Evolutionary conservation across 495 filamentous ascomycete genomes (phyloP).

Genomic region (Evansstolkia leycettana): DNA sequence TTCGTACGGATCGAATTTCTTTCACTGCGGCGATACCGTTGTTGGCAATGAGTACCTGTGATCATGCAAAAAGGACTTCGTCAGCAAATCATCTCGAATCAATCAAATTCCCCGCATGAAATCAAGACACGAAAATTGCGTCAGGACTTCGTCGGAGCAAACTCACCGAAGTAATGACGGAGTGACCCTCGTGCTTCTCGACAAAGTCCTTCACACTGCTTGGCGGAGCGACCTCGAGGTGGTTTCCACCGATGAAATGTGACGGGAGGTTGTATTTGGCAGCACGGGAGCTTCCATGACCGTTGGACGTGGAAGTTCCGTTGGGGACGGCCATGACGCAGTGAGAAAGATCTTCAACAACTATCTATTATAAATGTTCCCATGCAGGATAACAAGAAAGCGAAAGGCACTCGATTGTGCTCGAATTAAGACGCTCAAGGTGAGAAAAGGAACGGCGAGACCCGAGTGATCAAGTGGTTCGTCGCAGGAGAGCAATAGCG

Average conservation of each 20-base stretch:
- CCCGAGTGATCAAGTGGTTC: no score
- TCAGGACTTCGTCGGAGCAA: not conserved
- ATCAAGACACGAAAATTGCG: not conserved
- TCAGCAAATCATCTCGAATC: not conserved
- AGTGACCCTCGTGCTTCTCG: constrained; percentile 78
- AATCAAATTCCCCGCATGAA: not conserved
- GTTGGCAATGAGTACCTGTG: constrained; percentile 93
- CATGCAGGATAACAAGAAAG: constrained; percentile 8
- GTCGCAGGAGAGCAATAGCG: no score
- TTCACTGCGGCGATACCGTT: constrained; percentile 99
- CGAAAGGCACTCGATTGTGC: no score
- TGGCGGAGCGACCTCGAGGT: constrained; percentile 61
- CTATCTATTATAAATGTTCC: constrained; percentile 15
- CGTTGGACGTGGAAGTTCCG: constrained; percentile 32
- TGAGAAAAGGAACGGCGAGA: constrained; percentile 3
- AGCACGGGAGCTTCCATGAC: constrained; percentile 46
- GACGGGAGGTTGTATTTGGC: constrained; percentile 68
- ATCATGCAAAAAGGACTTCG: not conserved
- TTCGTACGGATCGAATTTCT: constrained; percentile 94
- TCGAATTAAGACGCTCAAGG: not conserved
- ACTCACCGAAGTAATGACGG: constrained; percentile 90
- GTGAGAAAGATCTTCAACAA: constrained; percentile 1
- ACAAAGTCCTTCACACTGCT: constrained; percentile 93
- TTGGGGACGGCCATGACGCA: constrained; percentile 30
- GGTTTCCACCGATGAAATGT: constrained; percentile 95